Conservation (phyloP, 495 filamentous ascomycete species). For the Cercophora scortea region DNA sequence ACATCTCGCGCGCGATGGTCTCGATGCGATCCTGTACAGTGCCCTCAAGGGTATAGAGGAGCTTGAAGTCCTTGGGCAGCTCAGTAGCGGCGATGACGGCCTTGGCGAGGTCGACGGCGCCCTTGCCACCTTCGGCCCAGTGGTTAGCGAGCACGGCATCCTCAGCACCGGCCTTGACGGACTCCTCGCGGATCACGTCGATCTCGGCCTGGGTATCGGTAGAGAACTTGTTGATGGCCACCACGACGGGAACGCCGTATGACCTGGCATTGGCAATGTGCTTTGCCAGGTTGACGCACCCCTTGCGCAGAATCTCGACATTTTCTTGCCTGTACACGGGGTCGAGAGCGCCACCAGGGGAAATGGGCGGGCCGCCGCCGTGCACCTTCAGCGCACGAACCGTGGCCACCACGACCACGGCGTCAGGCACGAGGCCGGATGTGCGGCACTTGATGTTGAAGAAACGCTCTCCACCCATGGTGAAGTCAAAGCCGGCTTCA, state of each 20-base stretch:
- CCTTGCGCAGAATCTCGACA: conserved; percentile 77
- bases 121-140: conserved; percentile 92
- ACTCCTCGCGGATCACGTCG: conserved; percentile 78
- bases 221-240: conserved; percentile 93
- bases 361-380: conserved; percentile 87
- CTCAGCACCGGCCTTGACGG: conserved; percentile 85
- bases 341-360: conserved; percentile 70
- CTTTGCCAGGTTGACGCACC: conserved; percentile 90
- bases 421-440: conserved; percentile 84
- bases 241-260: conserved; percentile 92
- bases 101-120: conserved; percentile 83
- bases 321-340: conserved; percentile 91
- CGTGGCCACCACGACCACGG: conserved; percentile 90
- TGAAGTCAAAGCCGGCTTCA: conserved; percentile 98
- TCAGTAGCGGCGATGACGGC: conserved; percentile 75
- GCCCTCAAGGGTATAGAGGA: conserved; percentile 76
- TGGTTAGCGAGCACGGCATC: conserved; percentile 92
- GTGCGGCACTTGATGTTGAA: conserved; percentile 99
- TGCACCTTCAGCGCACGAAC: conserved; percentile 95
- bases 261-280: conserved; percentile 81
- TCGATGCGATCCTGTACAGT: conserved; percentile 86
- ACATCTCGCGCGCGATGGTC: conserved; percentile 85
- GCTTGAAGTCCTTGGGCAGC: conserved; percentile 82
- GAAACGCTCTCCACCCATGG: conserved; percentile 98
- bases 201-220: conserved; percentile 94